Base-by-base conservation (phyloP, 768 basidiomycete genomes). In the Chalciporus sphaerocephalus region DNA sequence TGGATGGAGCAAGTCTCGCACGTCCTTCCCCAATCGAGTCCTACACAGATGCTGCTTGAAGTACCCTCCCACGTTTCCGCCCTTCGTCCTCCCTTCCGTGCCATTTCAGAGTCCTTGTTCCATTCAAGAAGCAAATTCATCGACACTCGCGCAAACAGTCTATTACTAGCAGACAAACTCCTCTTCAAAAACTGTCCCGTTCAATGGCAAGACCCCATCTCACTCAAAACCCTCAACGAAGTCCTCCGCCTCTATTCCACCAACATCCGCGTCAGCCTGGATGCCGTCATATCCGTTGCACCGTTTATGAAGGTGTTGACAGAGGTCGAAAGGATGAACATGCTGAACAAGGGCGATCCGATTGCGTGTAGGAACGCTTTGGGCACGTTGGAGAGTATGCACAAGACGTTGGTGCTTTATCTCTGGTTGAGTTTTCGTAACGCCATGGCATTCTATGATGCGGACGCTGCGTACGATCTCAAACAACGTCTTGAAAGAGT, bases 391-490 rank as follows among this genome's bases (percentile, higher is more conserved):
- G 94, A 97, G 64, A 71, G 75, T 5, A 66, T 90, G 48, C 92
- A 99, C 67, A 86, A 85, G 56, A 68, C 79, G 23, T 56, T 91
- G 22, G 81, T 85, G 12, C 54, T 86, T 17, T 97, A 97, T 65
- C 69, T 92, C 39, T 99, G 95, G 95, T 72, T 93, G 52, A 72
- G 74, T 16, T 83, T 79, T 61, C 83, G 93, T 30, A 73, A 79
- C 47, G 73, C 79, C 0, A 71, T 90, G 42, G 72, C 81, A 7
- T 97, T 87, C 61, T 64, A 75, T 4, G 72, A 85, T n/a, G 68
- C 74, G 24, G 60, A 68, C 6, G 62, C 67, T 21, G 85, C 81
- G 2, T 52, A 64, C 11, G 66, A 59, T 13, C 56, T 90, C 36
- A 89, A 92, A 60, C 59, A 59, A 11, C 67, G 84, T 21, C 69